Evolutionary conservation across 2,329 filamentous ascomycete genomes (phyloP).

Genomic region (Hortaea sp.): DNA sequence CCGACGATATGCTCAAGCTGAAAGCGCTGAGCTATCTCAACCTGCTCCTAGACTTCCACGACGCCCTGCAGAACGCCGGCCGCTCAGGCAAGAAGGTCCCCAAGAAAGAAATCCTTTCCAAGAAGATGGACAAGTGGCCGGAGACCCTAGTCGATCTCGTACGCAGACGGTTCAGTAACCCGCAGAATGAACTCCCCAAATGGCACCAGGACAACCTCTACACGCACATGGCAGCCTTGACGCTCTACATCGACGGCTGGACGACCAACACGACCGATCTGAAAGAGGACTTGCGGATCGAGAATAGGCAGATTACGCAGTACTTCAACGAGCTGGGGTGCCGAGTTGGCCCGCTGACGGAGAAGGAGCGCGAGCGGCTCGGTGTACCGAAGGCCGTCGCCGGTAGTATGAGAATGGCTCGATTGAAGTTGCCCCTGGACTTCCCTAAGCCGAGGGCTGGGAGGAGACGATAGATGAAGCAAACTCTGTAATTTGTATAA

Average conservation of each 20-base stretch:
- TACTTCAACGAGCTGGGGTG: slow-evolving; percentile 73
- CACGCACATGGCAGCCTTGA: slow-evolving; percentile 62
- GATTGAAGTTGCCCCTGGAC: slow-evolving; percentile 64
- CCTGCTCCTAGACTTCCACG: slow-evolving; percentile 39
- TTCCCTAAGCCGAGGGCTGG: slow-evolving; percentile 56
- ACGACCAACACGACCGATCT: slow-evolving; percentile 61
- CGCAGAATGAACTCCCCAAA: slow-evolving; percentile 53
- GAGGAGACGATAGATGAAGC: slow-evolving; percentile 7
- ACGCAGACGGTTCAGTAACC: slow-evolving; percentile 55
- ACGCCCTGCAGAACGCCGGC: slow-evolving; percentile 25
- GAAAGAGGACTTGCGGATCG: slow-evolving; percentile 60
- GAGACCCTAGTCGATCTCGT: slow-evolving; percentile 57
- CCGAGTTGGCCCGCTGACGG: slow-evolving; percentile 41
- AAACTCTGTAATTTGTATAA: no score
- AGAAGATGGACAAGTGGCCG: slow-evolving; percentile 45
- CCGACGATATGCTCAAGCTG: slow-evolving; percentile 38
- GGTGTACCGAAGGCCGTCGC: slow-evolving; percentile 53
- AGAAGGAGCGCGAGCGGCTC: slow-evolving; percentile 34
- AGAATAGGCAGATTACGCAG: slow-evolving; percentile 57
- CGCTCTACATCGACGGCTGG: slow-evolving; percentile 62
- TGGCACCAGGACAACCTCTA: slow-evolving; percentile 62
- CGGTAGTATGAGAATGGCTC: slow-evolving; percentile 53
- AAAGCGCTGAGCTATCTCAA: slow-evolving; percentile 41
- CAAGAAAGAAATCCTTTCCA: slow-evolving; percentile 51
- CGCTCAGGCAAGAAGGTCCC: slow-evolving; percentile 42